These are phyloP conservation scores for Penicillium fuscoglaucum DNA, from an alignment of 2,329 filamentous ascomycete genomes.

Conservation along the genomic window DNA sequence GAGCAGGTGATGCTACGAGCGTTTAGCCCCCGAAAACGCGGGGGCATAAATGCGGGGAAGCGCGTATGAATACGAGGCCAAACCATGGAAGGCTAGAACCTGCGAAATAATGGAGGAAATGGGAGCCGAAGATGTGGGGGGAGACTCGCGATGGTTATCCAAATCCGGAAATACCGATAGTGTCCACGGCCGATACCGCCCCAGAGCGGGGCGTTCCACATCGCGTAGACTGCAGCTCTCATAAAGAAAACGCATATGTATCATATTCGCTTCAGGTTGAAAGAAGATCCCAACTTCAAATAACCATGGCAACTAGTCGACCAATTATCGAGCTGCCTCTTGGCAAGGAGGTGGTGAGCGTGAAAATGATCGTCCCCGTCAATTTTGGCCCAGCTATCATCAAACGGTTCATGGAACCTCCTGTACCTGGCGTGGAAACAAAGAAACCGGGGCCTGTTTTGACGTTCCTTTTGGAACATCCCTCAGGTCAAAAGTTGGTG, in stretches of 20 bases:
- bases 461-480: constrained; percentile 18
- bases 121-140: neutral
- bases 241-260: neutral
- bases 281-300: neutral
- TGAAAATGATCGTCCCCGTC: constrained; percentile 40
- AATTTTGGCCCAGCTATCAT: constrained; percentile 45
- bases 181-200: neutral
- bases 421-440: constrained; percentile 38
- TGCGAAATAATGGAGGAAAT: too few relatives aligned
- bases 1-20: neutral
- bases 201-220: neutral
- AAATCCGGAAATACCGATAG: neutral
- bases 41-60: neutral
- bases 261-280: neutral
- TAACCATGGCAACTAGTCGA: neutral
- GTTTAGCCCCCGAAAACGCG: neutral
- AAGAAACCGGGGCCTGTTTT: neutral
- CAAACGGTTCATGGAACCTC: constrained; percentile 43
- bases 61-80: neutral
- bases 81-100: neutral
- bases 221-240: neutral
- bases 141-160: neutral
- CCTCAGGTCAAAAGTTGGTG: constrained; percentile 18
- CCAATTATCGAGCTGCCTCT: constrained; percentile 26
- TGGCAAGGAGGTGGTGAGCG: constrained; percentile 1